Conservation (phyloP, 202 grass and related monocot species). For the Bolboschoenoplectus hybrid region DNA sequence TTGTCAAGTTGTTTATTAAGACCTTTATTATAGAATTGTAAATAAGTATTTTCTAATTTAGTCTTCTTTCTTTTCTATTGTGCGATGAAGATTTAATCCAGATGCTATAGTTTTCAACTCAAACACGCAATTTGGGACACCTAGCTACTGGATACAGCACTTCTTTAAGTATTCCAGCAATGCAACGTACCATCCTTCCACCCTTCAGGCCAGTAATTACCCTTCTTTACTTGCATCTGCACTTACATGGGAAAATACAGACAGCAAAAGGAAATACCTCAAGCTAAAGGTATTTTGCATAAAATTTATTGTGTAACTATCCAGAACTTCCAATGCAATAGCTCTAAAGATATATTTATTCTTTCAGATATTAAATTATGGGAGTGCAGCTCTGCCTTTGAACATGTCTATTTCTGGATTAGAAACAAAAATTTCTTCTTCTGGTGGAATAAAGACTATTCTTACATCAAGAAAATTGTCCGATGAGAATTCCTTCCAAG, state of each 20-base stretch:
- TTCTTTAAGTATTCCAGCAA: slow-evolving; percentile 91
- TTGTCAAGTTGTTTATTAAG: slow-evolving; percentile 15
- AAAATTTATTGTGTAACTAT: slow-evolving; percentile 18
- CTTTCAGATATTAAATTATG: slow-evolving; percentile 76
- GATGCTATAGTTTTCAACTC: slow-evolving; percentile 96
- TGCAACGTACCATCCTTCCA: slow-evolving; percentile 60
- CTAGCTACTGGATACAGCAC: slow-evolving; percentile 93
- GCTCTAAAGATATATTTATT: slow-evolving; percentile 35
- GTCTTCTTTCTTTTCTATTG: slow-evolving; percentile 23
- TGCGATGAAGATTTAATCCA: slow-evolving; percentile 63
- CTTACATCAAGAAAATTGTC: slow-evolving; percentile 59
- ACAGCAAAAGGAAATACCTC: slow-evolving; percentile 55
- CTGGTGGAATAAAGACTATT: slow-evolving; percentile 69
- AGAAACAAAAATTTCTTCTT: slow-evolving; percentile 49
- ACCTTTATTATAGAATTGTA: not conserved
- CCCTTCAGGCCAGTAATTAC: slow-evolving; percentile 65
- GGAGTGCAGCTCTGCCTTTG: slow-evolving; percentile 57
- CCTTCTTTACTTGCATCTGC: slow-evolving; percentile 66
- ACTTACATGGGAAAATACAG: slow-evolving; percentile 68
- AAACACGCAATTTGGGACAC: slow-evolving; percentile 86
- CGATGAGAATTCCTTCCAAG: slow-evolving; percentile 93
- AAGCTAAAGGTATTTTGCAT: slow-evolving; percentile 72
- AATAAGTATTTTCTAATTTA: not conserved
- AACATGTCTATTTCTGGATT: slow-evolving; percentile 65
- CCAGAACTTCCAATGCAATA: not conserved